Evolutionary conservation across 495 filamentous ascomycete species (phyloP).

Genomic region (Pseudomonodictys pantanalensis): DNA sequence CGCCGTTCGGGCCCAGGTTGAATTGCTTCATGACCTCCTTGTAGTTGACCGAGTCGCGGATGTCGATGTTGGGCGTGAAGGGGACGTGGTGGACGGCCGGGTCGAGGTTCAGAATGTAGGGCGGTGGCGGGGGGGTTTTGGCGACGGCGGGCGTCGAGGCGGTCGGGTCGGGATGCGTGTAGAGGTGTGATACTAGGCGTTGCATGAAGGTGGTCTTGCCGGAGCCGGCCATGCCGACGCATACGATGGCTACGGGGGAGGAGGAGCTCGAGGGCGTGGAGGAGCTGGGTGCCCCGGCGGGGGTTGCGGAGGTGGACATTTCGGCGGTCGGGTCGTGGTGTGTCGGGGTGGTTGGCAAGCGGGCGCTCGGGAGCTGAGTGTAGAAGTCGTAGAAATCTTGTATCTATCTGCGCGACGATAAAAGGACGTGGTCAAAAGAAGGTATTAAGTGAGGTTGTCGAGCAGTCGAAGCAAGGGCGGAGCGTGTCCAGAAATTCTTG

Average conservation of each 20-base stretch:
- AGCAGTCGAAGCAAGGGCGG: neutral
- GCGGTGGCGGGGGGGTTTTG: constrained; percentile 56
- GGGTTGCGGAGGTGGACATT: constrained; percentile 30
- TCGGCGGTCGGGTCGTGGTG: constrained; percentile 4
- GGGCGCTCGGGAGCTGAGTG: neutral
- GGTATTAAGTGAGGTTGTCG: neutral
- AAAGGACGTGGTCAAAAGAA: too few species aligned
- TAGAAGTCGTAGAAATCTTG: neutral
- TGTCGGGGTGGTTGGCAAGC: neutral
- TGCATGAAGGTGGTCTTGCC: constrained; percentile 99
- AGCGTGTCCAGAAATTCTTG: constrained; percentile 14
- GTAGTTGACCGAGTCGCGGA: constrained; percentile 97
- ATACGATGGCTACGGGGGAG: constrained; percentile 74
- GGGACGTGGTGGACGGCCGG: constrained; percentile 91
- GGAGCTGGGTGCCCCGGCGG: too few species aligned
- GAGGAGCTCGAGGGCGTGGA: neutral
- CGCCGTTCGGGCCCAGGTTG: constrained; percentile 95
- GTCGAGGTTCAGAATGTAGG: constrained; percentile 94
- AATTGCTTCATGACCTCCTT: constrained; percentile 99
- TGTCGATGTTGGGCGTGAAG: constrained; percentile 97
- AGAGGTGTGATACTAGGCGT: constrained; percentile 86
- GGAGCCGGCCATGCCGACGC: constrained; percentile 96
- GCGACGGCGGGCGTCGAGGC: constrained; percentile 5
- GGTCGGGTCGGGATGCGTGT: constrained; percentile 47
- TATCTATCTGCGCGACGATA: too few species aligned